These are phyloP conservation scores for Rhododendron ovatum DNA, from an alignment of 148 eudicot species.

Conservation along the genomic window DNA sequence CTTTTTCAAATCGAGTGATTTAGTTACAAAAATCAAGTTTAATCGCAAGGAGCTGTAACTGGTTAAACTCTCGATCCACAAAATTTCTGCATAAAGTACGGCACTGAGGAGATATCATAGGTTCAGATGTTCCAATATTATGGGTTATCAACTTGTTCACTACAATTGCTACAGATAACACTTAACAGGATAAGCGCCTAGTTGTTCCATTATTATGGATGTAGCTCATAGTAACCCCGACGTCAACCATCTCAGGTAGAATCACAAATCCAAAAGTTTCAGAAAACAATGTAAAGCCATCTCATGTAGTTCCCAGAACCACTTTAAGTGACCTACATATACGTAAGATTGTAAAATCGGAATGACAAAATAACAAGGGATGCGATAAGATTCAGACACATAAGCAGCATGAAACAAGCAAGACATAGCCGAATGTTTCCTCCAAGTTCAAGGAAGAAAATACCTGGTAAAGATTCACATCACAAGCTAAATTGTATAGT, in stretches of 20 bases:
- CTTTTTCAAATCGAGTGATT: not conserved
- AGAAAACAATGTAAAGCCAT: not conserved
- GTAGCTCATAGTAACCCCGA: not conserved
- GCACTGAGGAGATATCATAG: not conserved
- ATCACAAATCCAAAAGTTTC: not conserved
- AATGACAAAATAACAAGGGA: not conserved
- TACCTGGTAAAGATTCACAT: constrained; percentile 57
- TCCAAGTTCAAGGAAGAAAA: not conserved
- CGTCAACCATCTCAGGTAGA: not conserved
- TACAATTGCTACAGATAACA: not conserved
- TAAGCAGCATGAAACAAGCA: constrained; percentile 6
- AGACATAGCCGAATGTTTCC: not conserved
- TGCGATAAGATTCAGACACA: not conserved
- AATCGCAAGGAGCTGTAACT: not conserved
- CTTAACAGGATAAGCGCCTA: not conserved
- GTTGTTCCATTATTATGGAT: not conserved
- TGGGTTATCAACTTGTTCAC: not conserved
- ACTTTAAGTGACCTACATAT: not conserved
- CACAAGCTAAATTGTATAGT: constrained; percentile 56
- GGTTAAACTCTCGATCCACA: not conserved
- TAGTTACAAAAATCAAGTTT: not conserved
- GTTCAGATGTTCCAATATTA: not conserved
- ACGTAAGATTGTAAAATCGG: not conserved
- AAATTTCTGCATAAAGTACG: not conserved
- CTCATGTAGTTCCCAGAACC: not conserved